Base-by-base conservation (phyloP, 495 filamentous ascomycete species). In the Xylaria cubensis region DNA sequence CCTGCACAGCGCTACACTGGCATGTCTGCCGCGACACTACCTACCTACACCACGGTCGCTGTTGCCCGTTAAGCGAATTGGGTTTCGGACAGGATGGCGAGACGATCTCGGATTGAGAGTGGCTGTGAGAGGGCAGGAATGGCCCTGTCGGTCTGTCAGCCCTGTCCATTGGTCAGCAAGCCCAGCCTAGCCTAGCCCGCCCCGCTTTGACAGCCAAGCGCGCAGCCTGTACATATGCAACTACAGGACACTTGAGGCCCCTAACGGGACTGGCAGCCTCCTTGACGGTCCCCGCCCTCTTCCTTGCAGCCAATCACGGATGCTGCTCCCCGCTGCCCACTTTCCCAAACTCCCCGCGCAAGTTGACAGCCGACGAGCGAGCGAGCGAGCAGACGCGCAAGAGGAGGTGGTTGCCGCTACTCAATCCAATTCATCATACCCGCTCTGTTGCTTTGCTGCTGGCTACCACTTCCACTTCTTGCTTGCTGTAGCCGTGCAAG, bases 181-280 rank as follows among this genome's bases (percentile, higher is more conserved):
- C 59, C 69, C 61, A 71, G 69, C 69, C 69, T 56, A 71, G 69
- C 69, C 69, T 71, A 71, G 69, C 59, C 69, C 32, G 61, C 59
- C 61, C 69, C 61, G 69, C 69, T 56, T 46, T 61, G 34, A 64
- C 69, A 71, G 56, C 56, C 56, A 51, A 29, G 56, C 32, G 29
- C 17, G 32, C 34, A 39, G 32, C 58, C 4, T 36, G 34, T 34
- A 36, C 6, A 1, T 61, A 36, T 39, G 58, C 34, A 44, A 24
- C 36, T 44, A 64, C 39, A 61, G 58, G 58, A 61, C 58, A 61
- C 36, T n/a, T 26, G 15, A 44, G 39, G 21, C 39, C 29, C 21
- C 36, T 34, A 64, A 63, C 56, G 44, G 58, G 39, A 53, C 44
- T 70, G 44, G 58, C 68, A 70, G 58, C 68, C 68, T 61, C 46